Base-by-base conservation (phyloP, 495 filamentous ascomycete species). In the Aspergillus ostianus region DNA sequence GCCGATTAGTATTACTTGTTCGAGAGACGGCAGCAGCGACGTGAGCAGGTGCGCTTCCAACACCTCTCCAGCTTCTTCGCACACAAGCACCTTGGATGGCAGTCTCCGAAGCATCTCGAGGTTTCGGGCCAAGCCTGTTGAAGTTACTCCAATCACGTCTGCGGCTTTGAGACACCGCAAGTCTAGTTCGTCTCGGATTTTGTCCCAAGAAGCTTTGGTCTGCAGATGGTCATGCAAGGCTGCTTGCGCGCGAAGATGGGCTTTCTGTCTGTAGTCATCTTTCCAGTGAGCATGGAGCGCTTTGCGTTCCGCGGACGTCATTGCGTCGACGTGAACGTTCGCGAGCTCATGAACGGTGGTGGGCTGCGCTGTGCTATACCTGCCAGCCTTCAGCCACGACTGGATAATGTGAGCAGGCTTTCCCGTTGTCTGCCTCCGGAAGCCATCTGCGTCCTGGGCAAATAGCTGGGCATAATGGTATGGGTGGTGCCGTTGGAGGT, bases 61-160 rank as follows among this genome's bases (percentile, higher is more conserved):
- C 0, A 93, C 87, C 61, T 93, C 89, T 1, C 83, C 90, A 3
- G 90, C 90, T 65, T 94, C 90, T 72, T 93, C 90, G 61, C 84
- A 87, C 5, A 93, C 47, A 53, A 95, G 61, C 2, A 91, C 85
- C 66, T 93, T 93, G 30, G 80, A 76, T 23, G 72, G 65, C 4
- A 93, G 56, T 17, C 78, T 77, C 32, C 80, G 79, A 1, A 96
- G 80, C 51, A 89, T 69, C 2, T 82, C 72, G 0, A 91, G 65
- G 49, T 89, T 86, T 15, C 79, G 75, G 9, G 90, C 90, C 5
- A 94, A 72, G 0, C 91, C 90, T 0, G 87, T 84, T 1, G 91
- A 92, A 0, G 90, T 94, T 1, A 89, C 76, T 0, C 89, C 88
- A 53, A 95, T 84, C n/a, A 95, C 74, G 49, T 90, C 70, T 0